These are phyloP conservation scores for Asterophora parasitica DNA, from an alignment of 768 basidiomycete genomes.

Conservation along the genomic window DNA sequence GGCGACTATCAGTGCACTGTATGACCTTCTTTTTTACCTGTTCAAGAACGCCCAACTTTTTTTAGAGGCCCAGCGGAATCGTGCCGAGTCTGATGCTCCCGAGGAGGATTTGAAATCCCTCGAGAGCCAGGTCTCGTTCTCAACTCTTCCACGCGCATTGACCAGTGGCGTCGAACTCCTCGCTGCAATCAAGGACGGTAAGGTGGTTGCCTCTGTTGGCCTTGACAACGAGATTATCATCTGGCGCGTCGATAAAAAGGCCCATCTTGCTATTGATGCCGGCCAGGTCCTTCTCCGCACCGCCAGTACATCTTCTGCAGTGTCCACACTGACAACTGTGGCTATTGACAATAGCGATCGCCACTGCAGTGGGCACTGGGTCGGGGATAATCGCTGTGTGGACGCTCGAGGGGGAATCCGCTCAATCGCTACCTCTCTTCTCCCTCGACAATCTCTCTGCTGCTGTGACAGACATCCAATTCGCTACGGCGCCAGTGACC, in stretches of 20 bases:
- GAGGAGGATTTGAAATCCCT: constrained; percentile 29
- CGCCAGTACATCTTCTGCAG: constrained; percentile 43
- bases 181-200: constrained; percentile 64
- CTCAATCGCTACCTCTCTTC: constrained; percentile 37
- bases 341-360: constrained; percentile 57
- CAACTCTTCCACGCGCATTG: constrained; percentile 77
- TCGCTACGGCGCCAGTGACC: constrained; percentile 21
- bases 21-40: constrained; percentile 75
- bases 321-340: constrained; percentile 53
- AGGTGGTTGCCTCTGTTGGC: constrained; percentile 64
- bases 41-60: constrained; percentile 88
- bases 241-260: constrained; percentile 49
- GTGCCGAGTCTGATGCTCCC: constrained; percentile 39
- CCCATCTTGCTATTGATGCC: constrained; percentile 45
- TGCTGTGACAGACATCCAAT: constrained; percentile 51
- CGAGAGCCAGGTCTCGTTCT: constrained; percentile 48
- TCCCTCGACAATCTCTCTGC: constrained; percentile 37
- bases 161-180: constrained; percentile 80
- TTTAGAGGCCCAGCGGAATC: constrained; percentile 77
- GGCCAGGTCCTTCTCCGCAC: constrained; percentile 45
- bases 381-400: constrained; percentile 63
- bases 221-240: constrained; percentile 73
- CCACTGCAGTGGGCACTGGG: constrained; percentile 68
- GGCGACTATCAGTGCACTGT: constrained; percentile 68
- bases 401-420: constrained; percentile 40